Conservation (phyloP, 768 basidiomycete species). For the Cubamyces sp. region DNA sequence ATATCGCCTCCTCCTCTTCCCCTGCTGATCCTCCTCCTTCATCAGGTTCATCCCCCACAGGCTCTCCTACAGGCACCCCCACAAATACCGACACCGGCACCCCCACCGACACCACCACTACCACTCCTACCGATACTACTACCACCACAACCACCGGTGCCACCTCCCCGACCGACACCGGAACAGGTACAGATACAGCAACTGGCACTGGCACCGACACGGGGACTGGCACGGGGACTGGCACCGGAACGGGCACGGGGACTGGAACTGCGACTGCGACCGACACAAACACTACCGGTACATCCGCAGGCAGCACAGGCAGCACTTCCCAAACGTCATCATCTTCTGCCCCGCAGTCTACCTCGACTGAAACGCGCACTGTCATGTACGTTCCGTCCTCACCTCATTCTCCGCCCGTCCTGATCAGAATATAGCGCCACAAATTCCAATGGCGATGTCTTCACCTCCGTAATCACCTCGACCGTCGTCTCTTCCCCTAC, state of each 20-base stretch:
- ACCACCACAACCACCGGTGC: not conserved
- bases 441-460: constrained; percentile 23
- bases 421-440: constrained; percentile 24
- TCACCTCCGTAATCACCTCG: constrained; percentile 25
- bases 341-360: constrained; percentile 6
- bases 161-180: not conserved
- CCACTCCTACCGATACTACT: not conserved
- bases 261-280: not conserved
- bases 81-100: constrained; percentile 6
- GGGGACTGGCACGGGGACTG: not conserved
- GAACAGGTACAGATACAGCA: not conserved
- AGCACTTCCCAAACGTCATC: not conserved
- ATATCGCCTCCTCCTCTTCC: constrained; percentile 4
- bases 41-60: constrained; percentile 13
- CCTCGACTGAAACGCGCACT: constrained; percentile 20
- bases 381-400: constrained; percentile 23
- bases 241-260: not conserved
- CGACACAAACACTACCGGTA: not conserved
- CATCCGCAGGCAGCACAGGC: not conserved
- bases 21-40: constrained; percentile 13
- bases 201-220: not conserved
- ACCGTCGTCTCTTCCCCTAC: constrained; percentile 26
- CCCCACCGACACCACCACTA: not conserved
- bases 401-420: not conserved
- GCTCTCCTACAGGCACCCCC: constrained; percentile 14